A percentile compares a stretch with the other conserved stretches of the same genome.
These are phyloP conservation scores for Cubamyces lactineus DNA, from an alignment of 768 basidiomycete species.

Conservation along the genomic window DNA sequence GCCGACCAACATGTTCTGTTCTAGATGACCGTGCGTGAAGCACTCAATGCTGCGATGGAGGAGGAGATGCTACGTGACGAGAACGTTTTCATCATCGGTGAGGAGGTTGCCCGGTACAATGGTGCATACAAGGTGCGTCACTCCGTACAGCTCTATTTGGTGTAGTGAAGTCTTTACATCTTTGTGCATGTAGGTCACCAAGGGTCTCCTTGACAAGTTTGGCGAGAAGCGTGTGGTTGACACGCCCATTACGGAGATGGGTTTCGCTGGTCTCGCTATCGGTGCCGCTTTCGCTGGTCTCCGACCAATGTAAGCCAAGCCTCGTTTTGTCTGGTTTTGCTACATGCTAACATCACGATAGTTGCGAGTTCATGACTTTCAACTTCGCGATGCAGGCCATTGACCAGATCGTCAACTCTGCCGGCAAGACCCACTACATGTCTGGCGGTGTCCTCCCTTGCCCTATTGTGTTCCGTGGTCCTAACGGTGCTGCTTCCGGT, in stretches of 20 bases:
- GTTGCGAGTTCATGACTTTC: conserved; percentile 99
- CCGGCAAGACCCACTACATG: conserved; percentile 99
- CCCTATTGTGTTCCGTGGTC: conserved; percentile 99
- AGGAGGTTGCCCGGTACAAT: conserved; percentile 98
- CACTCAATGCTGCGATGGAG: conserved; percentile 97
- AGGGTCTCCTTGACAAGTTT: conserved; percentile 98
- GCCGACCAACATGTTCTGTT: conserved; percentile 23
- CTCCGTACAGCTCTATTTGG: neutral
- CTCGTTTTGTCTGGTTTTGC: neutral
- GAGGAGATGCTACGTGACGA: conserved; percentile 99
- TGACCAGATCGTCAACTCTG: conserved; percentile 99
- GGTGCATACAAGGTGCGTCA: conserved; percentile 87
- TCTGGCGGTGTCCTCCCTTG: conserved; percentile 98
- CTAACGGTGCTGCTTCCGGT: conserved; percentile 97
- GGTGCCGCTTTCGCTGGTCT: conserved; percentile 95
- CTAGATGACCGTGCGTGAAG: conserved; percentile 98
- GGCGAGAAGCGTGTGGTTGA: conserved; percentile 98
- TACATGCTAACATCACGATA: conserved; percentile 34
- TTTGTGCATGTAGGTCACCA: conserved; percentile 74
- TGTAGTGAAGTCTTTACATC: neutral
- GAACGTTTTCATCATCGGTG: conserved; percentile 92
- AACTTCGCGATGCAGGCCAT: conserved; percentile 99
- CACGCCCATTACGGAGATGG: conserved; percentile 97
- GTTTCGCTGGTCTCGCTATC: conserved; percentile 95
- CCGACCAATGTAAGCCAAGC: conserved; percentile 78